Evolutionary conservation across 2,329 filamentous ascomycete genomes (phyloP).

Genomic region (Pestalotiopsis sp.): DNA sequence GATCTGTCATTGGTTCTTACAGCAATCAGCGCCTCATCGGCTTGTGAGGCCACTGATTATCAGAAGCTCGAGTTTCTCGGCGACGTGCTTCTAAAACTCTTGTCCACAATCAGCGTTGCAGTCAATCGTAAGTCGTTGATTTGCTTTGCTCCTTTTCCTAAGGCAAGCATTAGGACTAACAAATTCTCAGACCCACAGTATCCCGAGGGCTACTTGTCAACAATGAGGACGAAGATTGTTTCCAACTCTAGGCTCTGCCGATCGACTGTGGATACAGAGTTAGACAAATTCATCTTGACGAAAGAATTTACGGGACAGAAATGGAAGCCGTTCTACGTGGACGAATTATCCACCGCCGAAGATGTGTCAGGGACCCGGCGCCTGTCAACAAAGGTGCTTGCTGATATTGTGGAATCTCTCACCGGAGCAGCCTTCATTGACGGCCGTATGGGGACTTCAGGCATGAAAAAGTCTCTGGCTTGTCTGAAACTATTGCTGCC

Average conservation of each 20-base stretch:
- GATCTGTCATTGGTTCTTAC: slow-evolving; percentile 60
- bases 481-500: slow-evolving; percentile 70
- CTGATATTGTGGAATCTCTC: slow-evolving; percentile 84
- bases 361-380: slow-evolving; percentile 9
- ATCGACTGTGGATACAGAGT: slow-evolving; percentile 61
- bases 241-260: slow-evolving; percentile 73
- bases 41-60: slow-evolving; percentile 67
- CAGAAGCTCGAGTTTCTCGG: slow-evolving; percentile 87
- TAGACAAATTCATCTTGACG: slow-evolving; percentile 75
- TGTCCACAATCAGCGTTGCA: slow-evolving; percentile 65
- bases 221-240: slow-evolving; percentile 69
- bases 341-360: slow-evolving; percentile 35
- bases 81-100: slow-evolving; percentile 79
- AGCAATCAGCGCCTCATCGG: slow-evolving; percentile 69
- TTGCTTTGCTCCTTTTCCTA: background rate
- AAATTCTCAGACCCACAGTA: slow-evolving; percentile 57
- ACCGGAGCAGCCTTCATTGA: slow-evolving; percentile 75
- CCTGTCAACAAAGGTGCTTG: slow-evolving; percentile 71
- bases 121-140: slow-evolving; percentile 44
- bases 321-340: slow-evolving; percentile 70
- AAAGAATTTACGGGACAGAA: slow-evolving; percentile 67
- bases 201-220: slow-evolving; percentile 77
- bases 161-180: background rate
- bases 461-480: slow-evolving; percentile 52
- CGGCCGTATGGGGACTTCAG: slow-evolving; percentile 53